Evolutionary conservation across 73 alveolate species (phyloP).

Genomic region (Durusdinium trenchii): DNA sequence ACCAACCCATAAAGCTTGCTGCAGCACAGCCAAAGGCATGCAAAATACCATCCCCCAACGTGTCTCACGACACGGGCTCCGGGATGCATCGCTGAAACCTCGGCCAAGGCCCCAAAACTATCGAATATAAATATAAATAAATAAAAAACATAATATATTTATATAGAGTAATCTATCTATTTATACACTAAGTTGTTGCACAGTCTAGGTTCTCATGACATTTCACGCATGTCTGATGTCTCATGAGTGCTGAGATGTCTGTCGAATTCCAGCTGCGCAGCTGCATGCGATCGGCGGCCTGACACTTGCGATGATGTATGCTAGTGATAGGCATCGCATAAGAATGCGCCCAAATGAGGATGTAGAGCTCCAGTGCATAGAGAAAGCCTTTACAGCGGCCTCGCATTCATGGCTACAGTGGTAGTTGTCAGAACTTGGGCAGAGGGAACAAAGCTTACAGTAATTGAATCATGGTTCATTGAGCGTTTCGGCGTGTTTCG

Average conservation of each 20-base stretch:
- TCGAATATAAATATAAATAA: too few relatives aligned
- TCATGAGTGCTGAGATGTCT: too few relatives aligned
- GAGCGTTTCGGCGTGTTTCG: too few relatives aligned
- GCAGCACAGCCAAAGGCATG: neutral
- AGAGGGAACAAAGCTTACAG: too few relatives aligned
- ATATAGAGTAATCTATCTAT: too few relatives aligned
- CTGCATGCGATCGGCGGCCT: constrained; percentile 3
- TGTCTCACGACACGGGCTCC: constrained; percentile 12
- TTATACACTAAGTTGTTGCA: neutral
- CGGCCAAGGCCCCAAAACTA: too few relatives aligned
- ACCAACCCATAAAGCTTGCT: constrained; percentile 58
- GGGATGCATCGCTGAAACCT: constrained; percentile 53
- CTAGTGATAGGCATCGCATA: neutral
- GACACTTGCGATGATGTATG: constrained; percentile 6
- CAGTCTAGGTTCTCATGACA: neutral
- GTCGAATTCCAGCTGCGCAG: neutral
- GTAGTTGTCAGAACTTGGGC: neutral
- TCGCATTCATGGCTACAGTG: neutral
- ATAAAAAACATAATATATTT: too few relatives aligned
- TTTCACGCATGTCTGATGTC: too few relatives aligned
- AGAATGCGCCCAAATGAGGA: neutral
- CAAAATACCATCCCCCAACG: neutral
- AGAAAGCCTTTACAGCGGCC: neutral
- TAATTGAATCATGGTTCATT: too few relatives aligned
- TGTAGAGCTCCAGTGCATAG: neutral